phyloP scores from a whole-genome alignment of 805 yeast genomes.

The Metschnikowia hibisci region DNA sequence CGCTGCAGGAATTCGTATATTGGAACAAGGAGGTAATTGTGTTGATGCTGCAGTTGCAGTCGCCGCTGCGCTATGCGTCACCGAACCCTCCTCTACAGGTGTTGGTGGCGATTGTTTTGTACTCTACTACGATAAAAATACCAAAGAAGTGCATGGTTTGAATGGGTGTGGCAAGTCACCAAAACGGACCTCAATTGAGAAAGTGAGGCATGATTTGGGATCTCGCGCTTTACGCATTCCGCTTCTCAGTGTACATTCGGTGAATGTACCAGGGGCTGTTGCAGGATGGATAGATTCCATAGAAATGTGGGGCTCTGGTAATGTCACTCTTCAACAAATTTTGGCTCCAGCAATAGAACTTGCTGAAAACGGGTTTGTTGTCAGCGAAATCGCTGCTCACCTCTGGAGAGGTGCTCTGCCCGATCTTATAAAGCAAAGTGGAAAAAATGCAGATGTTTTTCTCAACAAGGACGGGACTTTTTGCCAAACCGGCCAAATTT shows the following conservation, averaged over 20 bases:
- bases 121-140: slow-evolving; percentile 45
- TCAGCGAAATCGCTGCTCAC: slow-evolving; percentile 53
- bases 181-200: slow-evolving; percentile 43
- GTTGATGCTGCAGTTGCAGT: slow-evolving; percentile 63
- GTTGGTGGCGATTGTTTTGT: slow-evolving; percentile 68
- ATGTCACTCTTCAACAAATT: slow-evolving; percentile 53
- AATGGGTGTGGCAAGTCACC: slow-evolving; percentile 79
- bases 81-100: slow-evolving; percentile 62
- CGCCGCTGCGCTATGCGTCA: slow-evolving; percentile 50
- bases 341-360: slow-evolving; percentile 63
- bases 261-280: slow-evolving; percentile 75
- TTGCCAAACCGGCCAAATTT: slow-evolving; percentile 31
- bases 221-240: slow-evolving; percentile 41
- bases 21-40: slow-evolving; percentile 70
- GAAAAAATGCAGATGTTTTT: slow-evolving; percentile 20
- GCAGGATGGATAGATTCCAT: slow-evolving; percentile 76
- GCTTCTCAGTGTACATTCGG: slow-evolving; percentile 49
- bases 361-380: slow-evolving; percentile 65
- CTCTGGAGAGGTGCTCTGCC: slow-evolving; percentile 44
- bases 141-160: slow-evolving; percentile 56
- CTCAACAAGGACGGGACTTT: slow-evolving; percentile 17
- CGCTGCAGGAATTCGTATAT: slow-evolving; percentile 64
- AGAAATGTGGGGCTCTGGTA: slow-evolving; percentile 70
- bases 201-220: slow-evolving; percentile 34
- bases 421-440: slow-evolving; percentile 37